Evolutionary conservation across 106 monocot genomes (phyloP).

Genomic region (Hemerocallis citrina): DNA sequence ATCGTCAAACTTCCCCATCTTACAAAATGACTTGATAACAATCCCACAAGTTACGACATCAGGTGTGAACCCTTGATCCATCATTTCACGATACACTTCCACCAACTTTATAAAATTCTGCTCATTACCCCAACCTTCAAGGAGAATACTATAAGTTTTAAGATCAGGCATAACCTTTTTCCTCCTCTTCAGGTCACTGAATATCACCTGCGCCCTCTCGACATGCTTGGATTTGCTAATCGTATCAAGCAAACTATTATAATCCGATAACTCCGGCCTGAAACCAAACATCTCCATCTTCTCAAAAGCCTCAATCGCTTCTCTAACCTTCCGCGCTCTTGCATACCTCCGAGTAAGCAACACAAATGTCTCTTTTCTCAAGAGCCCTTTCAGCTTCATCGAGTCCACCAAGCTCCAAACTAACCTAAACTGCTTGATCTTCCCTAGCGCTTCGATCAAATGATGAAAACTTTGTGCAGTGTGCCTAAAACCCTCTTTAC

Average conservation of each 20-base stretch:
- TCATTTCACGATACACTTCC: constrained; percentile 58
- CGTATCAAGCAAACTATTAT: constrained; percentile 60
- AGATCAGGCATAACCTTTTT: constrained; percentile 59
- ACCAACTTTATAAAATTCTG: constrained; percentile 36
- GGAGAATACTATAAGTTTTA: constrained; percentile 74
- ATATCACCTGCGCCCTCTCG: constrained; percentile 48
- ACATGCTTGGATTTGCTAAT: constrained; percentile 74
- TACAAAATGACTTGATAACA: constrained; percentile 64
- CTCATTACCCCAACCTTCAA: constrained; percentile 79
- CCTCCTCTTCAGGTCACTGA: constrained; percentile 47
- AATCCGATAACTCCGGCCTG: constrained; percentile 44
- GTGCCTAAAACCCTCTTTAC: constrained; percentile 39
- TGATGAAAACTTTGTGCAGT: constrained; percentile 47
- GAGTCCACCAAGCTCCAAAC: constrained; percentile 70
- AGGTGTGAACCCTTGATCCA: constrained; percentile 48
- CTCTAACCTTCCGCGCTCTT: constrained; percentile 56
- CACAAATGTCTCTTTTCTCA: constrained; percentile 60
- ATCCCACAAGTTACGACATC: constrained; percentile 84
- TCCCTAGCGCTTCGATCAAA: constrained; percentile 83
- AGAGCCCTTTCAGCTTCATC: constrained; percentile 36
- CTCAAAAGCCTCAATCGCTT: constrained; percentile 63
- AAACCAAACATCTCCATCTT: constrained; percentile 59
- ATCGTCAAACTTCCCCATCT: constrained; percentile 46
- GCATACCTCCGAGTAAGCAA: constrained; percentile 69
- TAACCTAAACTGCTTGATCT: constrained; percentile 85